Conservation (phyloP, 2,329 filamentous ascomycete genomes). For the Venturiaceae sp. region DNA sequence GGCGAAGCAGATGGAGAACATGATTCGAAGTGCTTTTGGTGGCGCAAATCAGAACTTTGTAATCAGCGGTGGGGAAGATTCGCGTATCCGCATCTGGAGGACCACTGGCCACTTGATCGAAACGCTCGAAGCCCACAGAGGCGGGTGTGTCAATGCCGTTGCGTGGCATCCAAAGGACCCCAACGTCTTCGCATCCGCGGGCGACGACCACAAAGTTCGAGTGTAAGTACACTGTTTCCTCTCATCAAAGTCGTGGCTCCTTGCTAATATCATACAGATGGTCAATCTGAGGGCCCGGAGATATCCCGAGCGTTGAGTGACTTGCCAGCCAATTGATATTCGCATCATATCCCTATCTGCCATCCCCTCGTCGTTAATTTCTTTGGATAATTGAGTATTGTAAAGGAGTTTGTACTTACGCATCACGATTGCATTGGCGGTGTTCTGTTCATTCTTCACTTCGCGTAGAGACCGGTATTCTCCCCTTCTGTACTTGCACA, state of each 20-base stretch:
- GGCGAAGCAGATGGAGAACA: slow-evolving; percentile 62
- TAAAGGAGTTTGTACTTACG: neutral
- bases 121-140: slow-evolving; percentile 60
- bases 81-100: slow-evolving; percentile 79
- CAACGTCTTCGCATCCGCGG: slow-evolving; percentile 79
- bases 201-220: slow-evolving; percentile 75
- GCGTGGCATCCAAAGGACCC: slow-evolving; percentile 81
- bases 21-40: slow-evolving; percentile 78
- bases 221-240: slow-evolving; percentile 52
- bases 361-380: neutral
- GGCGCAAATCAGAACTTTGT: slow-evolving; percentile 90
- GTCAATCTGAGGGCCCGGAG: neutral
- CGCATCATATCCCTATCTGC: no score
- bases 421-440: neutral
- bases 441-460: neutral
- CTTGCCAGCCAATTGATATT: no score
- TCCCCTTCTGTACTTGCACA: neutral
- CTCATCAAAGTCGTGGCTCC: neutral
- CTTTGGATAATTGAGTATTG: neutral
- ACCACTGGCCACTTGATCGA: slow-evolving; percentile 71
- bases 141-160: slow-evolving; percentile 74
- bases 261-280: neutral
- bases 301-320: no score
- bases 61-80: slow-evolving; percentile 78
- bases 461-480: neutral